Evolutionary conservation across 2,329 filamentous ascomycete species (phyloP), one percentile per base, ranked within the genome.

Genomic region (Colletotrichum scovillei): DNA sequence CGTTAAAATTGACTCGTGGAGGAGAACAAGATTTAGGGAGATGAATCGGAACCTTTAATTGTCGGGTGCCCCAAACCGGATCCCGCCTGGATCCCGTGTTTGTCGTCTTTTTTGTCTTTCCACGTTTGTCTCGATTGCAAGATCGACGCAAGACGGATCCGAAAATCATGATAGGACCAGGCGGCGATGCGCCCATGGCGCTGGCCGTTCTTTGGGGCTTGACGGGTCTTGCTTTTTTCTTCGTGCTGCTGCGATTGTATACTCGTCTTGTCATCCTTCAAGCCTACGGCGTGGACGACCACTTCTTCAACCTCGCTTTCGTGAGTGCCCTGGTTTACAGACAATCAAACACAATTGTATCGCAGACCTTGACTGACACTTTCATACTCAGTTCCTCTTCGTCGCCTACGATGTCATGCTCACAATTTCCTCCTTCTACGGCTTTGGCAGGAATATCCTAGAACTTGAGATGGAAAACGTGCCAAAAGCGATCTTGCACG

Each of bases 241-340:
- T 85, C 62, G 80, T 84, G 7, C 58, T 73, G 9, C 78, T 84
- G 0, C 81, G 82, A 3, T 76, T 81, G 1, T 85, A 84, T 64
- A 84, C 82, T 1, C 80, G 84, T 6, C 19, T 73, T 16, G 46
- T 49, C 26, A 46, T 74, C 8, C 60, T 74, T 7, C 57, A 69
- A 38, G 69, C 73, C 2, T 74, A 74, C 19, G 73, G 73, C 19
- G 65, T 72, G 24, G 69, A 74, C 42, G 73, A 74, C 62, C 73
- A 74, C 6, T 69, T 73, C 53, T 74, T 69, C 52, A 74, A 74
- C 35, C 32, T 72, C 12, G 49, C 69, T 3, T 74, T 73, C 12
- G 73, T 74, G 28, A 28, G 73, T 74, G 55, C 14, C 11, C 9
- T 19, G 42, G 38, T 42, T 19, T 42, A 42, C 38, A 42, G 16